A percentile compares a stretch with the other conserved stretches of the same genome.
Evolutionary conservation across 202 grass and related monocot genomes (phyloP).

Genomic region (Carex arenaria): DNA sequence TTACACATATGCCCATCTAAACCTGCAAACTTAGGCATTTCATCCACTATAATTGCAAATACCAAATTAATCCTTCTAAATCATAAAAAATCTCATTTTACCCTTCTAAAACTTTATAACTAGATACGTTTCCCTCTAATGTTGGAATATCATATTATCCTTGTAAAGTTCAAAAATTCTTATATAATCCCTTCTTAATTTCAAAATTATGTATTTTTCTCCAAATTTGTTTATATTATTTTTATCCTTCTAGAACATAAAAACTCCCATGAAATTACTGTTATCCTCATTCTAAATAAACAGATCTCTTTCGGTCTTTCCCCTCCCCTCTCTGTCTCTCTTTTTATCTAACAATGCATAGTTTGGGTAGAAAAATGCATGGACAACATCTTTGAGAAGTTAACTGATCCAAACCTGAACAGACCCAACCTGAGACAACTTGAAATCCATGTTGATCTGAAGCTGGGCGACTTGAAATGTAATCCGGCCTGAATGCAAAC

Average conservation of each 20-base stretch:
- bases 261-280: neutral
- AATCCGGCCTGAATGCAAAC: neutral
- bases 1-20: neutral
- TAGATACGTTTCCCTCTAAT: neutral
- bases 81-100: neutral
- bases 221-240: neutral
- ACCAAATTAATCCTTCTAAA: neutral
- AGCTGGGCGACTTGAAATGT: neutral
- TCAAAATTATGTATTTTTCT: neutral
- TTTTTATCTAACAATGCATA: neutral
- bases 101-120: neutral
- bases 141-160: neutral
- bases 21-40: neutral
- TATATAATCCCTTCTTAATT: neutral
- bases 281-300: neutral
- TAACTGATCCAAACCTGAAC: neutral
- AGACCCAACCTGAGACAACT: neutral
- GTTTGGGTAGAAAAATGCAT: neutral
- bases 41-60: neutral
- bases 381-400: neutral
- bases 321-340: neutral
- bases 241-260: neutral
- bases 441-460: neutral
- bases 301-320: neutral
- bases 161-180: neutral